Conservation (phyloP, 1,139 yeast species). For the Citeromyces hawaiiensis region DNA sequence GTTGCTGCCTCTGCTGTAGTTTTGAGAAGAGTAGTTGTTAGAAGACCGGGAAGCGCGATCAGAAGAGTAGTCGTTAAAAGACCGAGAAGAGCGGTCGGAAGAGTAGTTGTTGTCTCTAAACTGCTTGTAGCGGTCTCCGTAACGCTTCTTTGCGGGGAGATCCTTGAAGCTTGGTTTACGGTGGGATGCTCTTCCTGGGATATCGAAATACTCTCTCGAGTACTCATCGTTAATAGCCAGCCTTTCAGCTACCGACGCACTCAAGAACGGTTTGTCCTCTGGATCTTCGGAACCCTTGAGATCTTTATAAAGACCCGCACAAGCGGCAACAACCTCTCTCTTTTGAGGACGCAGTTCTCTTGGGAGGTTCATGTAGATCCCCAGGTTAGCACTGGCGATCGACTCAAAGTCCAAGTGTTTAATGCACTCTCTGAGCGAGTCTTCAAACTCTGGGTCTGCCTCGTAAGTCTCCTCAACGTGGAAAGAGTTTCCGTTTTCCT, state of each 20-base stretch:
- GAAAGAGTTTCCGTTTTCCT: conserved; percentile 36
- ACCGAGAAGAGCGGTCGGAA: neutral
- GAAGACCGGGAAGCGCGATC: no score
- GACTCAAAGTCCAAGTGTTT: conserved; percentile 13
- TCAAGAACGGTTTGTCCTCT: conserved; percentile 7
- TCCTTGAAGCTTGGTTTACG: neutral
- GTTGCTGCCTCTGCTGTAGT: conserved; percentile 2
- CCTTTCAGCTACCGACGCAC: conserved; percentile 6
- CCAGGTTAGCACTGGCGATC: conserved; percentile 19
- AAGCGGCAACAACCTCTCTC: conserved; percentile 12
- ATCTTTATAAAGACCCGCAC: conserved; percentile 13
- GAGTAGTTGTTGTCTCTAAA: neutral
- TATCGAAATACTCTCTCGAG: conserved; percentile 8
- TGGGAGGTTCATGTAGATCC: conserved; percentile 19
- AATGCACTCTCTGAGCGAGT: conserved; percentile 12
- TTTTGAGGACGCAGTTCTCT: conserved; percentile 9
- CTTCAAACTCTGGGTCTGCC: conserved; percentile 16
- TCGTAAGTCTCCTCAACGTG: conserved; percentile 21
- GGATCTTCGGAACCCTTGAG: conserved; percentile 7
- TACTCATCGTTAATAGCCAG: conserved; percentile 8
- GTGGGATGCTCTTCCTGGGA: conserved; percentile 5
- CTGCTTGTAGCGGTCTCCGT: neutral
- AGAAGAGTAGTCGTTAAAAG: no score
- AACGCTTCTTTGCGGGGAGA: neutral
- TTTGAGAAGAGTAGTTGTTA: neutral